A percentile compares a stretch with the other conserved stretches of the same genome.
phyloP scores from a whole-genome alignment of 2,329 filamentous ascomycete genomes.

The Metarhizium album region DNA sequence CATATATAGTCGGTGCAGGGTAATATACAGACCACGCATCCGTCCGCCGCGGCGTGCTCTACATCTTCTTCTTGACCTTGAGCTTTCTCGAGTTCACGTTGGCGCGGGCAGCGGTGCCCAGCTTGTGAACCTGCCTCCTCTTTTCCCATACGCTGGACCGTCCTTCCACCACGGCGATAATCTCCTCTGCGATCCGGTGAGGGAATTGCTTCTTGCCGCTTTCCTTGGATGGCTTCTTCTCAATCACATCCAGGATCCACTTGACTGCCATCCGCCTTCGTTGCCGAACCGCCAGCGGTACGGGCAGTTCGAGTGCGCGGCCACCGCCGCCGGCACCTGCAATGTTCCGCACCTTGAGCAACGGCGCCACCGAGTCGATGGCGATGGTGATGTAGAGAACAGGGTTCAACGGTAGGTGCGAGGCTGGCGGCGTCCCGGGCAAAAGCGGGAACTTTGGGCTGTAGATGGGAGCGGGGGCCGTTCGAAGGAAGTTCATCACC shows the following conservation, averaged over 20 bases:
- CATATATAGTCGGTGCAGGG: background rate
- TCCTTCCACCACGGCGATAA: constrained; percentile 81
- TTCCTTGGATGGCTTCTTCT: constrained; percentile 63
- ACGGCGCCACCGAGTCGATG: constrained; percentile 84
- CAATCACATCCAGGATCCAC: constrained; percentile 83
- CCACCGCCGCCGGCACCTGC: constrained; percentile 80
- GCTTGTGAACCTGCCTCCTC: constrained; percentile 67
- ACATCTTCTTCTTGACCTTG: constrained; percentile 25
- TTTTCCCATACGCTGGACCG: constrained; percentile 76
- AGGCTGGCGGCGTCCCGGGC: constrained; percentile 64
- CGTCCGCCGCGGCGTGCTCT: background rate
- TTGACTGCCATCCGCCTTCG: constrained; percentile 66
- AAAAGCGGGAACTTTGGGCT: constrained; percentile 62
- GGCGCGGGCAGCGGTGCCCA: constrained; percentile 64
- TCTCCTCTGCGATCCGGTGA: constrained; percentile 70
- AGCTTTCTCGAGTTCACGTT: constrained; percentile 46
- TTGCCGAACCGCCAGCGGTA: constrained; percentile 64
- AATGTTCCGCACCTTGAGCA: constrained; percentile 68
- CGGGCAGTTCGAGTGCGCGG: constrained; percentile 68
- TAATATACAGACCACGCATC: background rate
- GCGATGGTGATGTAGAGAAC: constrained; percentile 81
- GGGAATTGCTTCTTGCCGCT: constrained; percentile 65
- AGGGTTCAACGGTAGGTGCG: constrained; percentile 79
- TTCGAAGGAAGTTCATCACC: constrained; percentile 77
- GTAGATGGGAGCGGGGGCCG: constrained; percentile 65